These are phyloP conservation scores for Choiromyces venosus DNA, from an alignment of 495 filamentous ascomycete species.

Conservation along the genomic window DNA sequence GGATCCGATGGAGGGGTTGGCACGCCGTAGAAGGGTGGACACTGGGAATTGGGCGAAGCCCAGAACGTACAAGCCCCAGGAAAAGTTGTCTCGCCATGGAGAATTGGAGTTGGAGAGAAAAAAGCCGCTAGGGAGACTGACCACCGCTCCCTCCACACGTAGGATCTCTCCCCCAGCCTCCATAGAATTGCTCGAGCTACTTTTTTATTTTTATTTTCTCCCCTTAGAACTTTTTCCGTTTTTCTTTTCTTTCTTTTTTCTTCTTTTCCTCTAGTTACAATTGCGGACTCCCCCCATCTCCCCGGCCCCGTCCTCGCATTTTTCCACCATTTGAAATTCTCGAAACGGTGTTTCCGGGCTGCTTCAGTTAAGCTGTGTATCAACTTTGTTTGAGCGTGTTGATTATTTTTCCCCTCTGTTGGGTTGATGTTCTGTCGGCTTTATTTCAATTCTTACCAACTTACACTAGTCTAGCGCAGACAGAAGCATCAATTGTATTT, in stretches of 20 bases:
- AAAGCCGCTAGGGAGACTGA: background rate
- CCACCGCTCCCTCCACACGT: slow-evolving; percentile 1
- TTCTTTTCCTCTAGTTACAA: background rate
- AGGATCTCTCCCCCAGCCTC: background rate
- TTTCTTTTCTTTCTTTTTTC: background rate
- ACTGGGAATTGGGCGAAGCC: background rate
- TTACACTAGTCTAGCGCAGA: background rate
- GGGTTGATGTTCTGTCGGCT: background rate
- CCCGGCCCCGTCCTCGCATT: background rate
- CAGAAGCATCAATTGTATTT: slow-evolving; percentile 22
- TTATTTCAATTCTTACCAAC: background rate
- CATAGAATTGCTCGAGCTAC: background rate
- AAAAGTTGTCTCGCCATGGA: background rate
- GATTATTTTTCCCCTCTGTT: background rate
- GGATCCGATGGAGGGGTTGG: background rate
- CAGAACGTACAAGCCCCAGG: background rate
- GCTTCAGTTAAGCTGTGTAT: slow-evolving; percentile 1
- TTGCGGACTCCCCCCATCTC: background rate
- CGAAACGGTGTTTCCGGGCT: background rate
- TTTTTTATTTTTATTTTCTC: background rate
- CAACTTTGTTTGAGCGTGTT: slow-evolving; percentile 1
- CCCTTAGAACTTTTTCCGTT: background rate
- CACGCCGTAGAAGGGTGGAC: background rate
- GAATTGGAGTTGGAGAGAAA: background rate
- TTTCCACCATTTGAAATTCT: background rate